Conservation (phyloP, 176 grass and related monocot species). For the Juncus effusus region DNA sequence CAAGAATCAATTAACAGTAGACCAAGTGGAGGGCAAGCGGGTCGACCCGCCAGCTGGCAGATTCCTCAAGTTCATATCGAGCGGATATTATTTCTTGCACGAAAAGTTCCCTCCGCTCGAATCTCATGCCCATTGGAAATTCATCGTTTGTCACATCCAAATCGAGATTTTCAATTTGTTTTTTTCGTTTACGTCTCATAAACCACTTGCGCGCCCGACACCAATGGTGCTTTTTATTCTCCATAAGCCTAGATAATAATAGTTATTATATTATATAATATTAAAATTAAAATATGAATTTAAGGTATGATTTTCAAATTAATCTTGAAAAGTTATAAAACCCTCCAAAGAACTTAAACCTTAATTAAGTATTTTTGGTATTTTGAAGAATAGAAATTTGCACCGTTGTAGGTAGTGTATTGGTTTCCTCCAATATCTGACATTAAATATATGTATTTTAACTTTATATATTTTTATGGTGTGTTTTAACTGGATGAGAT, state of each 20-base stretch:
- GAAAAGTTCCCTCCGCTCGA: conserved; percentile 65
- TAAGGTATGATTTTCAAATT: too few relatives aligned
- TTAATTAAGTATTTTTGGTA: too few relatives aligned
- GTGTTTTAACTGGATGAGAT: too few relatives aligned
- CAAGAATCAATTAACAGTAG: conserved; percentile 21
- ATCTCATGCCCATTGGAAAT: conserved; percentile 82
- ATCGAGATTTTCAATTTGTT: conserved; percentile 75
- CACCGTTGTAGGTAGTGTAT: too few relatives aligned
- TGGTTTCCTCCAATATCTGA: too few relatives aligned
- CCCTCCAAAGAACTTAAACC: too few relatives aligned
- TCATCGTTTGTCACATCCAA: conserved; percentile 84
- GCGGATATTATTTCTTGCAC: conserved; percentile 77
- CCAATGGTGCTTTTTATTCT: conserved; percentile 94
- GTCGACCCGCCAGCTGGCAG: conserved; percentile 41
- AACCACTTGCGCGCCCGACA: conserved; percentile 55
- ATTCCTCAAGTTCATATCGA: conserved; percentile 69
- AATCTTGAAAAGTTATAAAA: too few relatives aligned
- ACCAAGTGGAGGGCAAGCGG: conserved; percentile 71
- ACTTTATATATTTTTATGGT: too few relatives aligned
- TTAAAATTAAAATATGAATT: too few relatives aligned
- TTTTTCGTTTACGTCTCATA: conserved; percentile 64
- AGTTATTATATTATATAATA: too few relatives aligned
- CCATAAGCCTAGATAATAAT: conserved; percentile 76
- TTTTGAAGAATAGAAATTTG: too few relatives aligned
- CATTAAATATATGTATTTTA: too few relatives aligned